Conservation (phyloP, 257 asterid genomes). For the Solanum pennellii region DNA sequence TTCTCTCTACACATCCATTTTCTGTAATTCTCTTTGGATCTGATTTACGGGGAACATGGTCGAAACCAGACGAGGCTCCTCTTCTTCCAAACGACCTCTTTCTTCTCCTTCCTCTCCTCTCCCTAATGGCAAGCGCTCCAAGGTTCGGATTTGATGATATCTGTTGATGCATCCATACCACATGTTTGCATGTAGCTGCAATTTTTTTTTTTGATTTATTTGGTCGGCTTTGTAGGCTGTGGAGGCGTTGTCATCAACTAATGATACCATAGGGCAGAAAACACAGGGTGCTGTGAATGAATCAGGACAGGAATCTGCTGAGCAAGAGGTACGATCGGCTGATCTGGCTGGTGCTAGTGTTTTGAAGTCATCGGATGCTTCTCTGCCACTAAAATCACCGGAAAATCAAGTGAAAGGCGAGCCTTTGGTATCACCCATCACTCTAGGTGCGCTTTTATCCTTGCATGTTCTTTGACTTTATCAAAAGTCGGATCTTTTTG, state of each 20-base stretch:
- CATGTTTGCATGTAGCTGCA: background rate
- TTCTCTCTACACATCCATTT: background rate
- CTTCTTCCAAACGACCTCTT: constrained; percentile 65
- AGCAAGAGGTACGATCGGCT: constrained; percentile 50
- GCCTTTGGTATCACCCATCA: constrained; percentile 10
- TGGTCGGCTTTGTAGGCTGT: constrained; percentile 45
- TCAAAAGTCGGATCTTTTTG: constrained; percentile 5
- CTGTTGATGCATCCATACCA: background rate
- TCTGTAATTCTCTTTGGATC: background rate
- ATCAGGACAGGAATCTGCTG: constrained; percentile 7
- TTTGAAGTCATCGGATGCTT: constrained; percentile 28
- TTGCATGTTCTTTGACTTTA: constrained; percentile 12
- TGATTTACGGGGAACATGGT: constrained; percentile 35
- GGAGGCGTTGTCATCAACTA: constrained; percentile 56
- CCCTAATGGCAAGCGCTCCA: constrained; percentile 70
- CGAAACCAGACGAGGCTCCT: constrained; percentile 77
- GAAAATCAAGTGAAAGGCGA: constrained; percentile 36
- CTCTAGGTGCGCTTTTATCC: constrained; percentile 12
- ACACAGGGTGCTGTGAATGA: constrained; percentile 17
- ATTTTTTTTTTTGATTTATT: background rate
- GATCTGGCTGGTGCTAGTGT: constrained; percentile 39
- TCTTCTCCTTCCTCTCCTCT: constrained; percentile 45
- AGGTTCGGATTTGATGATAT: constrained; percentile 30
- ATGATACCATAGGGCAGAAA: constrained; percentile 32
- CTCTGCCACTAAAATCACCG: constrained; percentile 30